Conservation (phyloP, 495 filamentous ascomycete genomes). For the Aspergillus nidulans region DNA sequence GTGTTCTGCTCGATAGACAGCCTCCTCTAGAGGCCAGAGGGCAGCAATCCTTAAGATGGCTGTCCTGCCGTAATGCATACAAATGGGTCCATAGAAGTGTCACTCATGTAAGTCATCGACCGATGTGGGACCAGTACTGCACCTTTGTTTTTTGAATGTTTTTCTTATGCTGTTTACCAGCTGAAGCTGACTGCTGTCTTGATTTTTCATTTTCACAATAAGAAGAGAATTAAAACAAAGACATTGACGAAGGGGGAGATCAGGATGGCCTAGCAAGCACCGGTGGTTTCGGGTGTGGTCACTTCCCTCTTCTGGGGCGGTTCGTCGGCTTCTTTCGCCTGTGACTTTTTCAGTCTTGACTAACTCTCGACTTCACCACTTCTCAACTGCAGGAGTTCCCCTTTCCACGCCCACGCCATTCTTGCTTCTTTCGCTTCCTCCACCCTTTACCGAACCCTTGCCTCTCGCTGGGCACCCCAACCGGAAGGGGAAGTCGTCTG, state of each 20-base stretch:
- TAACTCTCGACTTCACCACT: slow-evolving; percentile 18
- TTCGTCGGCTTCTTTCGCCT: slow-evolving; percentile 6
- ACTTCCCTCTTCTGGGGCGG: background rate
- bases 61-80: background rate
- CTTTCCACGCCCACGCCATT: background rate
- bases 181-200: background rate
- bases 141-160: slow-evolving; percentile 12
- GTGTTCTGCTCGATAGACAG: background rate
- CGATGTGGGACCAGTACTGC: background rate
- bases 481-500: background rate
- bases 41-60: background rate
- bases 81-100: background rate
- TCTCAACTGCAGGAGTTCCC: slow-evolving; percentile 3
- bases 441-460: slow-evolving; percentile 4
- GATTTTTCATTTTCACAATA: background rate
- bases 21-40: background rate
- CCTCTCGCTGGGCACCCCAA: background rate
- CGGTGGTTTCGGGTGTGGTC: background rate
- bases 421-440: background rate
- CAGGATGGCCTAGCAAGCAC: background rate
- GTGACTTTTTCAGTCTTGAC: slow-evolving; percentile 3
- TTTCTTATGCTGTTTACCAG: slow-evolving; percentile 1
- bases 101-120: slow-evolving; percentile 8
- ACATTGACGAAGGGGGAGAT: background rate
- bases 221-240: background rate